Conservation (phyloP, 345 rosid species). For the Corchorus capsularis region DNA sequence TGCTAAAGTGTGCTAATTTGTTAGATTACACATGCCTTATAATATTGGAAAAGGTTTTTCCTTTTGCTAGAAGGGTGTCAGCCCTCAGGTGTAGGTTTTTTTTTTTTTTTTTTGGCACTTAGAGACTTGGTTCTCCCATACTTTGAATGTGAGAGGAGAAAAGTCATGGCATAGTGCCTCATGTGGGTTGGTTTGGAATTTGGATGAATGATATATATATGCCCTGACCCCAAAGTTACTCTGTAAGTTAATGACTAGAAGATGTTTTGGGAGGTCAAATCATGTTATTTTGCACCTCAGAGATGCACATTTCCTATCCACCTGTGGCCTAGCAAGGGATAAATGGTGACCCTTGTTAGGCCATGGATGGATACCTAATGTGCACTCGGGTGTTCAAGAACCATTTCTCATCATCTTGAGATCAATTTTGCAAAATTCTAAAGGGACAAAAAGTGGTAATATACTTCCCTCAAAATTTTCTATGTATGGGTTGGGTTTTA, state of each 20-base stretch:
- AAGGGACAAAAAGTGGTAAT: background rate
- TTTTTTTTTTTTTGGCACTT: background rate
- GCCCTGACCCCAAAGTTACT: too few relatives aligned
- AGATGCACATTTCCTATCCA: too few relatives aligned
- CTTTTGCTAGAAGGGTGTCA: background rate
- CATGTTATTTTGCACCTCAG: background rate
- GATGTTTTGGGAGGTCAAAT: background rate
- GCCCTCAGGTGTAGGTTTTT: background rate
- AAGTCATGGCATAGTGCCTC: background rate
- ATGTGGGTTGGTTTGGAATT: background rate
- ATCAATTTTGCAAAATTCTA: background rate
- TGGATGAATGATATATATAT: background rate
- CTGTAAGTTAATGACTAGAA: too few relatives aligned
- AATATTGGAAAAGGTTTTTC: background rate
- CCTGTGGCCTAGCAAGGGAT: too few relatives aligned
- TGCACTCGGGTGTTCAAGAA: too few relatives aligned
- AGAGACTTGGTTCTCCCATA: background rate
- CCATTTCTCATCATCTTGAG: too few relatives aligned
- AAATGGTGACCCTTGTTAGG: too few relatives aligned
- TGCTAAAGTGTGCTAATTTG: background rate
- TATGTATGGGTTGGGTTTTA: background rate
- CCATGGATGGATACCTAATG: too few relatives aligned
- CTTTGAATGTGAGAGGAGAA: background rate
- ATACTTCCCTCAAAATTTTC: background rate
- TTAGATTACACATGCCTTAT: background rate